These are phyloP conservation scores for Neofusicoccum cordaticola DNA, from an alignment of 2,329 filamentous ascomycete species.

Conservation along the genomic window DNA sequence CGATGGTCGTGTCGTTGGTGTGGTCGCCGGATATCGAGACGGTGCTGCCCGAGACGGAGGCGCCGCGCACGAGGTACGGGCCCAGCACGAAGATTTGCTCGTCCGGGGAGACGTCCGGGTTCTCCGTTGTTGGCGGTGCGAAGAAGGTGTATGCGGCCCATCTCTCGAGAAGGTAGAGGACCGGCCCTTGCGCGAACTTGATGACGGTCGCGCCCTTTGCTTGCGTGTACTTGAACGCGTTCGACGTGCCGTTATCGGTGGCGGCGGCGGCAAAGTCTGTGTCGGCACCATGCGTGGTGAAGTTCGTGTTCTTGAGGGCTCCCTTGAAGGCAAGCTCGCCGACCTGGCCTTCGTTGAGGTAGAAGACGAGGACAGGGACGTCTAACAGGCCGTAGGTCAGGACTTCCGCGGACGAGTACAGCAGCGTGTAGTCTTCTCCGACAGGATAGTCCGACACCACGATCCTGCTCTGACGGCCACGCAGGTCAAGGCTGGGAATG, in stretches of 20 bases:
- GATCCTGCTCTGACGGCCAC: conserved; percentile 62
- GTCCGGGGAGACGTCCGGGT: conserved; percentile 36
- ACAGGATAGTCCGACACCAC: conserved; percentile 59
- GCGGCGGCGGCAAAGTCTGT: conserved; percentile 44
- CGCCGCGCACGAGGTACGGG: conserved; percentile 40
- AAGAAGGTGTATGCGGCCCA: conserved; percentile 38
- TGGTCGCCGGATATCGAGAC: conserved; percentile 37
- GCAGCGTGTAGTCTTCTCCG: conserved; percentile 48
- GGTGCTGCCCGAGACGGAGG: conserved; percentile 21
- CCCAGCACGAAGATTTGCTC: conserved; percentile 41
- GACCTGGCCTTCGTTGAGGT: conserved; percentile 38
- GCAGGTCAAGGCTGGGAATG: conserved; percentile 56
- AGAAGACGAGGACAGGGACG: conserved; percentile 39
- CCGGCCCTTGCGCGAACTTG: conserved; percentile 36
- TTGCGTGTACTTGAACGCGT: conserved; percentile 27
- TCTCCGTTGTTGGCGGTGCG: conserved; percentile 38
- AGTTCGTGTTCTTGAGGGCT: conserved; percentile 37
- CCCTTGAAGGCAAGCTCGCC: conserved; percentile 40
- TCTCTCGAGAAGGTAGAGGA: conserved; percentile 36
- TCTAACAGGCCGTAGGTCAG: conserved; percentile 43
- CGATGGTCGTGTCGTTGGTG: conserved; percentile 32
- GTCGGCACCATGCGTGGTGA: conserved; percentile 39
- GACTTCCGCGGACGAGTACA: conserved; percentile 54
- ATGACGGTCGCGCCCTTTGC: conserved; percentile 34
- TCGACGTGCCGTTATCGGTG: conserved; percentile 35